phyloP scores from a whole-genome alignment of 2,329 filamentous ascomycete genomes.

The Neobulgaria alba region DNA sequence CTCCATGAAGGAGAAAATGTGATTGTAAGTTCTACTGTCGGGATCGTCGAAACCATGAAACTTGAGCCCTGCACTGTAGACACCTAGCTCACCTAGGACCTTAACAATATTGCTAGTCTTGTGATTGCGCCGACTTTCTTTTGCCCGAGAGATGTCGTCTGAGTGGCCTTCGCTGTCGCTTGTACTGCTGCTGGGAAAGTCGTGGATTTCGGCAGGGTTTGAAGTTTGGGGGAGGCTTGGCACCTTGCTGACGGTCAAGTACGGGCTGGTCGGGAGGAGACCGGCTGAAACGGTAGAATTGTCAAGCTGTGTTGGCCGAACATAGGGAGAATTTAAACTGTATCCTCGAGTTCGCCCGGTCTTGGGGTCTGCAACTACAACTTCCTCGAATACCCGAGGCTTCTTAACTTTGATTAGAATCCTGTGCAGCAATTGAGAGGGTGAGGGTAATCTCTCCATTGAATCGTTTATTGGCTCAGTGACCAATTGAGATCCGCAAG shows the following conservation, averaged over 20 bases:
- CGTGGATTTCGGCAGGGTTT: constrained; percentile 32
- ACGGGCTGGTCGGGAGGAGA: constrained; percentile 44
- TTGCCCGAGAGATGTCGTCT: constrained; percentile 42
- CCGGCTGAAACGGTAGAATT: constrained; percentile 43
- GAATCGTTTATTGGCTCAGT: constrained; percentile 64
- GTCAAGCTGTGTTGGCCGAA: constrained; percentile 54
- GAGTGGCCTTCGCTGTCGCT: constrained; percentile 73
- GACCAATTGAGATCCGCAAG: constrained; percentile 74
- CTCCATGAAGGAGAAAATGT: constrained; percentile 93
- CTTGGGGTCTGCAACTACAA: constrained; percentile 37
- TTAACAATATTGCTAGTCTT: constrained; percentile 79
- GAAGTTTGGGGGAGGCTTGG: constrained; percentile 17
- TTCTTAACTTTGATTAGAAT: constrained; percentile 95
- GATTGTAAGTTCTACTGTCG: constrained; percentile 81
- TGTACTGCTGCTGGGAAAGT: constrained; percentile 49
- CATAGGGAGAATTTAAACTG: constrained; percentile 73
- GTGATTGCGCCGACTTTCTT: constrained; percentile 48
- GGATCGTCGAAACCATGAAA: constrained; percentile 71
- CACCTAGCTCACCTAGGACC: constrained; percentile 74
- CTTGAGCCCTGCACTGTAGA: constrained; percentile 68
- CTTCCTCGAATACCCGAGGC: constrained; percentile 36
- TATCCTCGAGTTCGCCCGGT: constrained; percentile 47
- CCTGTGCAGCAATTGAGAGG: constrained; percentile 72
- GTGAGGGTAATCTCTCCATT: constrained; percentile 65
- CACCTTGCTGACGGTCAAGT: constrained; percentile 13